Base-by-base conservation (phyloP, 2,329 filamentous ascomycete genomes). In the Aphanocladium album region DNA sequence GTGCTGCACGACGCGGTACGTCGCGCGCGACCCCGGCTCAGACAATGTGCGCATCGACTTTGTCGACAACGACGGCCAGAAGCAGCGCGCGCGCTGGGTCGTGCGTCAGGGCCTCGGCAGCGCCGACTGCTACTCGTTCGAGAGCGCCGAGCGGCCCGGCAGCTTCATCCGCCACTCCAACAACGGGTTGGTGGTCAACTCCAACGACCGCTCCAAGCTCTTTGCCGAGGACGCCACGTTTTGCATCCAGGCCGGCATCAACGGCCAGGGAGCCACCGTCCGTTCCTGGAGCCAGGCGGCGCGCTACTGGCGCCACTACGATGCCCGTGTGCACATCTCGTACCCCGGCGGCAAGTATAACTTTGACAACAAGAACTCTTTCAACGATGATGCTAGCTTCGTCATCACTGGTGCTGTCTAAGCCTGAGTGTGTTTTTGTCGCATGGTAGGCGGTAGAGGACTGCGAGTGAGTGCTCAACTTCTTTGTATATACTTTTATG, bases 161-260 rank as follows among this genome's bases (percentile, higher is more conserved):
- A 84, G 79, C 72, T 88, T 76, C 67, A 74, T 88, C 6, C 76
- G 84, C 0, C 84, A 87, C 73, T 75, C 70, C 63, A 67, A 79
- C 70, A 87, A 85, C 58, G 75, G 23, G 27, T 79, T 88, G 1
- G 51, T 70, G 41, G 65, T 88, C 54, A 70, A 74, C 45, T 75
- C 78, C 60, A 79, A 80, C 63, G 84, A 87, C 63, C 78, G 79
- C 58, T 76, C 74, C 60, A 85, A 86, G 75, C 72, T 74, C 57
- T 86, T 87, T 71, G 43, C 72, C 5, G 84, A 88, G 65, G 85
- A 88, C 54, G 83, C 85, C 11, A 88, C 85, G 0, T 88, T 88
- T 71, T 88, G 85, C 67, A 75, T 83, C 0, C 76, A 81, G 68
- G 62, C 76, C 1, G 80, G 79, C 0, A 70, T 88, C 53, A 82